These are phyloP conservation scores for Pogostemon cablin DNA, from an alignment of 257 asterid species.

Conservation along the genomic window DNA sequence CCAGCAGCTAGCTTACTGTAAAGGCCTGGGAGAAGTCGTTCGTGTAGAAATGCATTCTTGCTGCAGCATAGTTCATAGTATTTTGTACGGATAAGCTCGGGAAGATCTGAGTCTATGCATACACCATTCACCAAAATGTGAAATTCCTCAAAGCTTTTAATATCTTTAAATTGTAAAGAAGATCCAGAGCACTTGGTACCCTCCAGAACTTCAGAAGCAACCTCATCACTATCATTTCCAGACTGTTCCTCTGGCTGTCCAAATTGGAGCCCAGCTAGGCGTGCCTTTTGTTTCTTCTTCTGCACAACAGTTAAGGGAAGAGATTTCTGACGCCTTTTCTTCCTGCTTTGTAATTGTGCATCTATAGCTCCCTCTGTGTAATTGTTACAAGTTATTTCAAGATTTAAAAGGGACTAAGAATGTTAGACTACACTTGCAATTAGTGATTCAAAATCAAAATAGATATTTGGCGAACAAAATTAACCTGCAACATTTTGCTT, in stretches of 20 bases:
- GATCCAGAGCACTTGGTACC: slow-evolving; percentile 50
- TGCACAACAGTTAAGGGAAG: slow-evolving; percentile 54
- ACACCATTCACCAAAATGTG: slow-evolving; percentile 60
- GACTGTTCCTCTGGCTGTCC: slow-evolving; percentile 54
- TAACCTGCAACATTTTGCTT: slow-evolving; percentile 74
- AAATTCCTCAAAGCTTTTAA: slow-evolving; percentile 57
- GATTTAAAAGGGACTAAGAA: slow-evolving; percentile 11
- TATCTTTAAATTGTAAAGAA: slow-evolving; percentile 45
- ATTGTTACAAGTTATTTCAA: slow-evolving; percentile 8
- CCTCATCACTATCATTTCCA: slow-evolving; percentile 69
- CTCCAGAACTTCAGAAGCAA: slow-evolving; percentile 71
- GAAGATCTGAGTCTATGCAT: slow-evolving; percentile 65
- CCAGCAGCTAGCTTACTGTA: slow-evolving; percentile 64
- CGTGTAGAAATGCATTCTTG: slow-evolving; percentile 59
- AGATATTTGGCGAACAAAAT: slow-evolving; percentile 32
- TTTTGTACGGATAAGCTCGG: slow-evolving; percentile 47
- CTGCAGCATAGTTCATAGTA: slow-evolving; percentile 67
- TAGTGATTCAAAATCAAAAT: slow-evolving; percentile 2
- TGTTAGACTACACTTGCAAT: not conserved
- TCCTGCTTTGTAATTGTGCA: slow-evolving; percentile 37
- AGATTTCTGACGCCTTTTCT: slow-evolving; percentile 52
- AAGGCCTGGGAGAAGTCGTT: slow-evolving; percentile 61
- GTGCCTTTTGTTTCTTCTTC: slow-evolving; percentile 46
- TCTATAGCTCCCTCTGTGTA: slow-evolving; percentile 45
- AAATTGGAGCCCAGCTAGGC: slow-evolving; percentile 28